phyloP scores from a whole-genome alignment of 768 basidiomycete genomes.

The Tricholoma terreum region DNA sequence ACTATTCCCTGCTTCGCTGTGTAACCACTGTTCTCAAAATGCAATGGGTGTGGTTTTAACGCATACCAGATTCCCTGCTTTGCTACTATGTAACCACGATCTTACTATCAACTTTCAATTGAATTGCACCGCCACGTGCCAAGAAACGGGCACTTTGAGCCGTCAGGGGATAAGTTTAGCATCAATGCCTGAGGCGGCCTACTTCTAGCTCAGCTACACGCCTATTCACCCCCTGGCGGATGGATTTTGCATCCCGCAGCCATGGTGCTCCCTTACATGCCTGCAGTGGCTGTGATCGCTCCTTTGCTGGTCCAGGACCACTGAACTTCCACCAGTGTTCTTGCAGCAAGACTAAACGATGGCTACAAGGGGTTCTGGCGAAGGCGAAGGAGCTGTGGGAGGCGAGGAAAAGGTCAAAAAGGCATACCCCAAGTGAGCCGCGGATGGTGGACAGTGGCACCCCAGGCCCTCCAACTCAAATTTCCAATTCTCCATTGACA shows the following conservation, averaged over 20 bases:
- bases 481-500: not conserved
- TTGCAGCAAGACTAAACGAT: not conserved
- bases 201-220: no score
- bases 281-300: not conserved
- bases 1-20: no score
- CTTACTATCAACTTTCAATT: no score
- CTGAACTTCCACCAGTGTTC: not conserved
- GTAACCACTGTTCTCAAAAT: no score
- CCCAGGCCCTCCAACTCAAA: not conserved
- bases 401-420: not conserved
- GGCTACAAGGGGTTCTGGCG: not conserved
- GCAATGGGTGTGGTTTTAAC: no score
- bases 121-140: not conserved
- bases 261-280: not conserved
- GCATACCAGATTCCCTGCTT: no score
- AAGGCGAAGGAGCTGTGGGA: not conserved
- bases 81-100: no score
- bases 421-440: not conserved
- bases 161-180: not conserved
- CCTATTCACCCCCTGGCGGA: not conserved
- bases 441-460: not conserved
- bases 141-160: not conserved
- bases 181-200: no score
- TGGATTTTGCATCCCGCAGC: not conserved
- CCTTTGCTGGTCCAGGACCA: not conserved